A percentile compares a stretch with the other conserved stretches of the same genome.
phyloP scores from a whole-genome alignment of 1,284 basidiomycete genomes.

The Fomitopsis schrenkii region DNA sequence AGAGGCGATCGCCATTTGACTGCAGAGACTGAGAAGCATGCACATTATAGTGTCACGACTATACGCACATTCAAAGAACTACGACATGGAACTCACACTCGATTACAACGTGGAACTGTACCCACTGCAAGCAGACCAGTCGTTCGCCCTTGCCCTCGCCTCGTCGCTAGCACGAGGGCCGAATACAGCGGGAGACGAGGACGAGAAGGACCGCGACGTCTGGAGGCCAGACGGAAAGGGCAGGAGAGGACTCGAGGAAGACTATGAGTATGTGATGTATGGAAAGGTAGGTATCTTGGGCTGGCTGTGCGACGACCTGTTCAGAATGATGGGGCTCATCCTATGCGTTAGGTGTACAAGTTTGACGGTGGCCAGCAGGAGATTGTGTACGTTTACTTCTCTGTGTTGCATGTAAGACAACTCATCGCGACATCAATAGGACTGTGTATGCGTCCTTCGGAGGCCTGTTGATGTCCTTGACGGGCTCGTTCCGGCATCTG shows the following conservation, averaged over 20 bases:
- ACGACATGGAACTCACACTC: constrained; percentile 85
- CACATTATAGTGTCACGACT: constrained; percentile 73
- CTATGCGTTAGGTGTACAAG: constrained; percentile 78
- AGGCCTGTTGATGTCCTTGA: constrained; percentile 93
- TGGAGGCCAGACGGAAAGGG: constrained; percentile 91
- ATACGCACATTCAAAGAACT: constrained; percentile 80
- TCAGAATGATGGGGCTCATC: not conserved
- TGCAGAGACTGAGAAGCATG: not conserved
- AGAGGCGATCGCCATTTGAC: not conserved
- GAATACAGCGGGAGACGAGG: constrained; percentile 41
- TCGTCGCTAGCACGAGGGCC: constrained; percentile 73
- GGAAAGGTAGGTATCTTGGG: constrained; percentile 70
- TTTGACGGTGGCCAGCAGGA: constrained; percentile 88
- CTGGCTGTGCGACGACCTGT: not conserved
- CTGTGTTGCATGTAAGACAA: constrained; percentile 1
- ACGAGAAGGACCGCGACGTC: constrained; percentile 72
- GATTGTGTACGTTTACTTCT: constrained; percentile 59
- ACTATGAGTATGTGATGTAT: constrained; percentile 99
- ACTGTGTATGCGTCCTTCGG: constrained; percentile 97
- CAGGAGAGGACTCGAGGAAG: constrained; percentile 84
- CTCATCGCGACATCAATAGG: constrained; percentile 34
- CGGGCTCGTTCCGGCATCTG: constrained; percentile 92
- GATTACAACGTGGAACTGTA: constrained; percentile 92
- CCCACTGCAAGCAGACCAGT: constrained; percentile 65
- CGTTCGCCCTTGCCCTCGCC: constrained; percentile 84